These are phyloP conservation scores for Nitzschia sp. DNA, from an alignment of 108 stramenopile genomes.

Conservation along the genomic window DNA sequence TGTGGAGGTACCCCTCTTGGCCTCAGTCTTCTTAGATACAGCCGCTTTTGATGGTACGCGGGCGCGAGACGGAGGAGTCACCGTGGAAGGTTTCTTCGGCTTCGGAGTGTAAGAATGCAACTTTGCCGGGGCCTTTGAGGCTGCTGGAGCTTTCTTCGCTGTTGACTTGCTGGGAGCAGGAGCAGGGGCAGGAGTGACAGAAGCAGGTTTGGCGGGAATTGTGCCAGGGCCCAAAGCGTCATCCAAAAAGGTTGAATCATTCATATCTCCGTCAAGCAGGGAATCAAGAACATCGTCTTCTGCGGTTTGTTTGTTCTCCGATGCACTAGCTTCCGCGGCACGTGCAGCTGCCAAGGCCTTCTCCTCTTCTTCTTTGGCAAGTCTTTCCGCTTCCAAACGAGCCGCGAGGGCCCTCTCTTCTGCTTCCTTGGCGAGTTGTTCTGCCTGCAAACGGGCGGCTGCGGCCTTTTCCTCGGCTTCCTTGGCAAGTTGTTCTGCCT, in stretches of 20 bases:
- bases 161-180: background rate
- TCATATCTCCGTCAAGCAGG: slow-evolving; percentile 10
- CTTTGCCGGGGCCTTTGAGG: background rate
- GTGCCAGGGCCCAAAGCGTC: slow-evolving; percentile 2
- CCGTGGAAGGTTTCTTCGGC: background rate
- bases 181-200: background rate
- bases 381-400: slow-evolving; percentile 6
- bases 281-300: slow-evolving; percentile 1
- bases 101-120: slow-evolving; percentile 1
- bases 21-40: too few relatives aligned
- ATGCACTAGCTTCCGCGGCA: background rate
- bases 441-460: background rate
- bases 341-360: slow-evolving; percentile 8
- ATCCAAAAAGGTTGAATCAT: slow-evolving; percentile 8
- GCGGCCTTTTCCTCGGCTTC: slow-evolving; percentile 18
- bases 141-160: background rate
- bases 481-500: background rate
- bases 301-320: background rate
- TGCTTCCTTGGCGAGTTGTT: slow-evolving; percentile 1
- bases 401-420: slow-evolving; percentile 3
- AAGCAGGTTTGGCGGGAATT: background rate
- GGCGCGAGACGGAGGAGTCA: background rate
- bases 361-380: background rate
- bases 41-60: background rate
- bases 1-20: too few relatives aligned